phyloP scores from a whole-genome alignment of 148 eudicot genomes.

The Tetragonia tetragonoides region DNA sequence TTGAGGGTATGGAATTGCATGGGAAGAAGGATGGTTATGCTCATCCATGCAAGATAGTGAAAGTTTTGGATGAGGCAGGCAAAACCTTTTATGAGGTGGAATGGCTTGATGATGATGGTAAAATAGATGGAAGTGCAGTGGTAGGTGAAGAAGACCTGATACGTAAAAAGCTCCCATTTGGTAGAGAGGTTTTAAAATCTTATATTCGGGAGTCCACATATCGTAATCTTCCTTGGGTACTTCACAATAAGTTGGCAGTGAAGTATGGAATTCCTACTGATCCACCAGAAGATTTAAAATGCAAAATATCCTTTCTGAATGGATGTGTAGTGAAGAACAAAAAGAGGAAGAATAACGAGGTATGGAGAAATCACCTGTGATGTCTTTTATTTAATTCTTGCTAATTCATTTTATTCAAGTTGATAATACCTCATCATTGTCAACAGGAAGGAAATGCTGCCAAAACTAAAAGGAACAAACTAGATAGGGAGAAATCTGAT shows the following conservation, averaged over 20 bases:
- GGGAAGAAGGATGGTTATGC: slow-evolving; percentile 64
- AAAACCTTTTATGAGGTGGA: slow-evolving; percentile 64
- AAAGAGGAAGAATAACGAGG: slow-evolving; percentile 68
- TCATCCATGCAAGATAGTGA: slow-evolving; percentile 65
- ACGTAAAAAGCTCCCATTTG: slow-evolving; percentile 73
- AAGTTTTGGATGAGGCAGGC: slow-evolving; percentile 55
- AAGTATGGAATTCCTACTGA: slow-evolving; percentile 75
- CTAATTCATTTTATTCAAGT: neutral
- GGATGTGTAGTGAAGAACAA: slow-evolving; percentile 56
- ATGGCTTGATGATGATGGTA: slow-evolving; percentile 71
- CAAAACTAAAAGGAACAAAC: slow-evolving; percentile 32
- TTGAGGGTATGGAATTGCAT: slow-evolving; percentile 68
- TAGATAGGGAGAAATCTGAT: slow-evolving; percentile 28
- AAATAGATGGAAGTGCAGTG: slow-evolving; percentile 49
- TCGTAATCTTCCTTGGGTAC: slow-evolving; percentile 85
- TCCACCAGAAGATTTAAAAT: slow-evolving; percentile 66
- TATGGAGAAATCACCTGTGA: slow-evolving; percentile 14
- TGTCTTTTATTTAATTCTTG: slow-evolving; percentile 2
- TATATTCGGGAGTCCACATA: slow-evolving; percentile 88
- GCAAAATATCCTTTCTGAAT: slow-evolving; percentile 41
- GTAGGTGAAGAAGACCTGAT: slow-evolving; percentile 70
- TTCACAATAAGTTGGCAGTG: slow-evolving; percentile 70
- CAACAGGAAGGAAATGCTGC: slow-evolving; percentile 38
- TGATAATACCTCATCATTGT: slow-evolving; percentile 15
- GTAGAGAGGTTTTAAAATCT: slow-evolving; percentile 74